phyloP scores from a whole-genome alignment of 352 stramenopile genomes.

The Pelagophyceae sp. region DNA sequence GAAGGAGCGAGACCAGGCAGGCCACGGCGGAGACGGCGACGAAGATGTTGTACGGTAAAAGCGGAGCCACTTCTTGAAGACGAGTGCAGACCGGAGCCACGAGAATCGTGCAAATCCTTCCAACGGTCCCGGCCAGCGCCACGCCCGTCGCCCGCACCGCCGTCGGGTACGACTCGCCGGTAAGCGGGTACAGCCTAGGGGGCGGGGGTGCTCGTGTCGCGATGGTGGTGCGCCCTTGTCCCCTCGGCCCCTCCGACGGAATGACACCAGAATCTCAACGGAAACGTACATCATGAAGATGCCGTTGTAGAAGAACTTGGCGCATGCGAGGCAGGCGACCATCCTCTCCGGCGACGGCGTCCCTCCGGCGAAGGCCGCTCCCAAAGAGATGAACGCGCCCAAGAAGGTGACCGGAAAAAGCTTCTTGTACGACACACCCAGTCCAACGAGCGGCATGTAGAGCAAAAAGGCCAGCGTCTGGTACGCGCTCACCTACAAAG shows the following conservation, averaged over 20 bases:
- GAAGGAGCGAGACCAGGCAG: neutral
- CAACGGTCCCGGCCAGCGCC: neutral
- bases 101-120: neutral
- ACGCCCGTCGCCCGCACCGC: neutral
- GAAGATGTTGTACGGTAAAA: neutral
- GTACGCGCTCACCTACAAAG: no score
- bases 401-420: neutral
- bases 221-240: no score
- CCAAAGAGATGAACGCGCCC: neutral
- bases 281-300: constrained; percentile 16
- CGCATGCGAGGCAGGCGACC: neutral
- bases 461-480: neutral
- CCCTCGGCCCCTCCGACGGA: no score
- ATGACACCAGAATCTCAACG: no score
- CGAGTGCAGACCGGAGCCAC: neutral
- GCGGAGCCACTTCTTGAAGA: neutral
- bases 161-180: constrained; percentile 1
- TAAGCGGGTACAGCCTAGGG: constrained; percentile 6
- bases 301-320: constrained; percentile 15
- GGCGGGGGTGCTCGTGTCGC: no score
- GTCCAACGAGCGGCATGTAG: neutral
- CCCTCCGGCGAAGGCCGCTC: neutral
- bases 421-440: neutral
- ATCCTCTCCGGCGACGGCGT: neutral
- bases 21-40: neutral